Base-by-base conservation (phyloP, 2,329 filamentous ascomycete species). In the Orbilia oligospora region DNA sequence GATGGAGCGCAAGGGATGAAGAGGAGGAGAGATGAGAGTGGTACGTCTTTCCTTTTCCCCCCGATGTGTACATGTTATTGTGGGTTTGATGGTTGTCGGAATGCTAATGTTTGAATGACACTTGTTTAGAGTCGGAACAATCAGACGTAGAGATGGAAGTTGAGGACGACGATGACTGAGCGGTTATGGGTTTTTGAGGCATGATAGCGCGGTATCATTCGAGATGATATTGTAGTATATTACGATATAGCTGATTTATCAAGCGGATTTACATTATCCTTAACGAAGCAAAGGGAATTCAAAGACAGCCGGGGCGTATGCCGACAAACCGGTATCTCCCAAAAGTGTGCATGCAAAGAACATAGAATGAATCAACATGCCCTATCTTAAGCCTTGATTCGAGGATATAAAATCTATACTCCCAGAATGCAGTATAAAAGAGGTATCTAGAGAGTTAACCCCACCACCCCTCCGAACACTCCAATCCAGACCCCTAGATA, bases 401-500 rank as follows among this genome's bases (percentile, higher is more conserved):
- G 38, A 41, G 38, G 2, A 1, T 36, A 36, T 8, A 36, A 36
- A 5, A 36, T 9, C 38, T 14, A 9, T 36, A 36, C 41, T n/a
- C n/a, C n/a, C 41, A 46, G 2, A n/a, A 2, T n/a, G 41, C 14
- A n/a, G 41, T 46, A 53, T 24, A 33, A 4, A 55, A 5, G 3
- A 33, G 30, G 5, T 30, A 55, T 18, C n/a, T 67, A 71, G 80
- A 97, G 86, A 87, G 90, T 90, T 80, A 98, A 87, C 72, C 93
- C 92, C 48, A 97, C 91, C 81, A 90, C 91, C 65, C 89, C 89
- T 76, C 94, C 95, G 53, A 97, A 89, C 73, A 97, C 86, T n/a
- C 94, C 94, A 80, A 97, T 87, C 94, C 95, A 98, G 70, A 93
- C 86, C 85, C 93, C 89, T 83, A 98, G 87, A 86, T 98, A 98